Conservation (phyloP, 2,329 filamentous ascomycete species). For the Alternaria metachromatica region DNA sequence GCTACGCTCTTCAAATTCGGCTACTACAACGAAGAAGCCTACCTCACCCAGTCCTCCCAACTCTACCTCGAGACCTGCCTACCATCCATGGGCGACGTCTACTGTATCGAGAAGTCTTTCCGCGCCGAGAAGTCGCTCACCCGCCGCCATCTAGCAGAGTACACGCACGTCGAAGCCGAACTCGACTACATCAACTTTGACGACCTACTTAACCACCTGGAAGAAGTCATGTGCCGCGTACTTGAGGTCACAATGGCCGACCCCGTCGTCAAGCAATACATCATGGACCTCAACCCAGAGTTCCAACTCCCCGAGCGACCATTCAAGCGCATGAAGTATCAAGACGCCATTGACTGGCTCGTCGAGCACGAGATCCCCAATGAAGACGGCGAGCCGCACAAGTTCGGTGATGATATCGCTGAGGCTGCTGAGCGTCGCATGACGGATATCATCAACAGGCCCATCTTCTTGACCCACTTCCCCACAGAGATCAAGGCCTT, state of each 20-base stretch:
- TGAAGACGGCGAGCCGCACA: slow-evolving; percentile 88
- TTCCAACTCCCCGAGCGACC: slow-evolving; percentile 83
- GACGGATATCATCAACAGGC: slow-evolving; percentile 95
- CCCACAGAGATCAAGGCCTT: slow-evolving; percentile 97
- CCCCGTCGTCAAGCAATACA: slow-evolving; percentile 71
- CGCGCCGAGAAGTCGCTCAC: slow-evolving; percentile 96
- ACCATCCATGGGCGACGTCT: slow-evolving; percentile 89
- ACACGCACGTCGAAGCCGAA: slow-evolving; percentile 95
- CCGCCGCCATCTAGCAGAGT: slow-evolving; percentile 91
- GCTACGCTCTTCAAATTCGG: slow-evolving; percentile 87
- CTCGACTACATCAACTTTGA: slow-evolving; percentile 94
- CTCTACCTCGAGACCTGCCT: slow-evolving; percentile 96
- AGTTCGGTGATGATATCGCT: slow-evolving; percentile 96
- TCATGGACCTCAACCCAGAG: slow-evolving; percentile 88
- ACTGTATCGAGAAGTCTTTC: slow-evolving; percentile 99
- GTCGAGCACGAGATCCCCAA: slow-evolving; percentile 88
- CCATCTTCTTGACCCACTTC: slow-evolving; percentile 97
- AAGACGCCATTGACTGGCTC: slow-evolving; percentile 94
- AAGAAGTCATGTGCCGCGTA: slow-evolving; percentile 85
- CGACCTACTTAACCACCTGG: slow-evolving; percentile 85
- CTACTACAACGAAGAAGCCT: slow-evolving; percentile 89
- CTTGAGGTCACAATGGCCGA: slow-evolving; percentile 79
- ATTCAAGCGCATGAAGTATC: slow-evolving; percentile 94
- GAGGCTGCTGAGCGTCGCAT: slow-evolving; percentile 96
- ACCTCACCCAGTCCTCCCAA: slow-evolving; percentile 95